Base-by-base conservation (phyloP, 1,139 yeast genomes). In the Taphrina betulina region DNA sequence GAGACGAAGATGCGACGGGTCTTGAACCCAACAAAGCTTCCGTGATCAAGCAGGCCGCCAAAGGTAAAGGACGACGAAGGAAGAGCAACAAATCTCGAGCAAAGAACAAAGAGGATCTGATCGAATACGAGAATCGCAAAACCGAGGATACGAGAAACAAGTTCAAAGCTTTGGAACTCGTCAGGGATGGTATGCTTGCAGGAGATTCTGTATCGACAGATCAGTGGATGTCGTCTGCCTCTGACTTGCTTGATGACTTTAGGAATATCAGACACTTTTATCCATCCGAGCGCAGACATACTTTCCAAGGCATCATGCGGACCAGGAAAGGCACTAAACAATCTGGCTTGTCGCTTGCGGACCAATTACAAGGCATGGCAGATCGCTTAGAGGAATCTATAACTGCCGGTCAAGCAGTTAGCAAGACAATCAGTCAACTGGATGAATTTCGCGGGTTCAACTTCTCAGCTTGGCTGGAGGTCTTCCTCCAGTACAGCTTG, bases 141-240 rank as follows among this genome's bases (percentile, higher is more conserved):
- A 31, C 53, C n/a, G 58, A 55, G 34, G 55, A 58, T 19, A 54
- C 54, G 5, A 23, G 33, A 14, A 29, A 31, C 19, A 31, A 45
- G n/a, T 34, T 50, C 46, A 43, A 29, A 10, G 84, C 82, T 61
- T 85, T 78, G 65, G 75, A 79, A 17, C 76, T 88, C 60, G 76
- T 89, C 67, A 72, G 75, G 44, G 77, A 75, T 0, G 82, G 83
- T 2, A 69, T 81, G 38, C 73, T 72, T 29, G 68, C 68, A 12
- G 82, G 81, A 2, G 84, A 84, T 57, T 67, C 69, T 7, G 79
- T 82, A 8, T 88, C 94, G 3, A 79, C 82, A 0, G 74, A 78
- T 12, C 80, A 88, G 10, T 92, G 97, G 97, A 77, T 86, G 63
- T 88, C 88, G 61, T 74, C 83, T 10, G 96, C 95, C 0, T 79